These are phyloP conservation scores for Inonotus hispidus DNA, from an alignment of 1,284 basidiomycete species.

Conservation along the genomic window DNA sequence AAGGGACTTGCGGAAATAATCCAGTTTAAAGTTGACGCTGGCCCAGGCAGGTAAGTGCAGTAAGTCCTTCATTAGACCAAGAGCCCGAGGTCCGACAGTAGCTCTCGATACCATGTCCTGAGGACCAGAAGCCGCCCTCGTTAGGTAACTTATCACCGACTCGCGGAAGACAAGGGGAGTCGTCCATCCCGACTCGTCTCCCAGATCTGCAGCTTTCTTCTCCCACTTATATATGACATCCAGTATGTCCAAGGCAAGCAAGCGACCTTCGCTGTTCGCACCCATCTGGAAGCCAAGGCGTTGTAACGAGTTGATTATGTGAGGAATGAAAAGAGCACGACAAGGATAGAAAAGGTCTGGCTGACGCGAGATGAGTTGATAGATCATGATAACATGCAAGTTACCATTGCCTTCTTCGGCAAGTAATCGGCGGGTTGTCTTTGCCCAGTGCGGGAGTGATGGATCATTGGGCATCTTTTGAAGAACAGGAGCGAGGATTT, in stretches of 20 bases:
- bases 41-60: slow-evolving; percentile 82
- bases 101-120: slow-evolving; percentile 63
- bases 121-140: slow-evolving; percentile 78
- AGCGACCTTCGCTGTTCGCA: slow-evolving; percentile 77
- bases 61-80: slow-evolving; percentile 78
- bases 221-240: slow-evolving; percentile 91
- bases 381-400: slow-evolving; percentile 83
- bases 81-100: slow-evolving; percentile 70
- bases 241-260: slow-evolving; percentile 78
- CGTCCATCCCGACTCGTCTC: slow-evolving; percentile 44
- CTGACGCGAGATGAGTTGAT: slow-evolving; percentile 90
- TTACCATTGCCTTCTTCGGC: slow-evolving; percentile 85
- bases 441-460: slow-evolving; percentile 84
- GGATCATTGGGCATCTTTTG: slow-evolving; percentile 47
- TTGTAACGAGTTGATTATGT: slow-evolving; percentile 87
- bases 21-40: slow-evolving; percentile 91
- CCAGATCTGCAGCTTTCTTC: slow-evolving; percentile 42
- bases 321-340: slow-evolving; percentile 91
- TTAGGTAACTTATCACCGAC: slow-evolving; percentile 89
- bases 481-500: slow-evolving; percentile 88
- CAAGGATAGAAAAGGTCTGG: slow-evolving; percentile 91
- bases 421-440: slow-evolving; percentile 81
- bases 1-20: slow-evolving; percentile 81
- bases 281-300: slow-evolving; percentile 81
- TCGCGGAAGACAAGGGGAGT: slow-evolving; percentile 82